Evolutionary conservation across 1,284 basidiomycete genomes (phyloP).

Genomic region (Hymenochaete sp.): DNA sequence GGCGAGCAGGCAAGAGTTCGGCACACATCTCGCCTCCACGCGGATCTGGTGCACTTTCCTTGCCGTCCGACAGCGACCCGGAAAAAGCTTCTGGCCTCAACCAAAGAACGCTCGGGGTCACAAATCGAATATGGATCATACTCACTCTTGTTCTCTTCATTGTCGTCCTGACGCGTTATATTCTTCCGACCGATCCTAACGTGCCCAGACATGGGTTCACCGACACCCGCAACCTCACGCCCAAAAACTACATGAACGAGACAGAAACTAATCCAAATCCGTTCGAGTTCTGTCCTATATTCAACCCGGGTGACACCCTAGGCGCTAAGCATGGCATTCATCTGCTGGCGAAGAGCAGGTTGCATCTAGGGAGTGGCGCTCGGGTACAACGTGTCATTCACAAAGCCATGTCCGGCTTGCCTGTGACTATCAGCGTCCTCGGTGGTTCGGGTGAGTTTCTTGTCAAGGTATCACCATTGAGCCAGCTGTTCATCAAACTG

Average conservation of each 20-base stretch:
- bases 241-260: constrained; percentile 62
- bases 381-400: constrained; percentile 77
- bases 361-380: constrained; percentile 78
- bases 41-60: constrained; percentile 14
- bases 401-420: constrained; percentile 77
- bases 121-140: constrained; percentile 66
- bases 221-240: constrained; percentile 39
- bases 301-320: constrained; percentile 74
- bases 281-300: constrained; percentile 85
- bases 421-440: constrained; percentile 84
- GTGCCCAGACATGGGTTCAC: constrained; percentile 31
- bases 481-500: constrained; percentile 4
- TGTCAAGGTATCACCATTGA: background rate
- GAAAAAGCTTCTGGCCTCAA: constrained; percentile 45
- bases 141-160: constrained; percentile 50
- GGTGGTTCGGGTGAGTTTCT: constrained; percentile 71
- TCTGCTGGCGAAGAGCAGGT: constrained; percentile 64
- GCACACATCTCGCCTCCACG: constrained; percentile 43
- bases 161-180: constrained; percentile 52
- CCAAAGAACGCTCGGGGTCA: constrained; percentile 51
- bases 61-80: constrained; percentile 26
- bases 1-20: constrained; percentile 42
- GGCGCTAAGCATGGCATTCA: constrained; percentile 73
- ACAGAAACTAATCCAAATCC: constrained; percentile 57
- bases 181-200: constrained; percentile 34